phyloP scores from a whole-genome alignment of 192 early-diverging fungal genomes.

The Coemansia nantahalensis region DNA sequence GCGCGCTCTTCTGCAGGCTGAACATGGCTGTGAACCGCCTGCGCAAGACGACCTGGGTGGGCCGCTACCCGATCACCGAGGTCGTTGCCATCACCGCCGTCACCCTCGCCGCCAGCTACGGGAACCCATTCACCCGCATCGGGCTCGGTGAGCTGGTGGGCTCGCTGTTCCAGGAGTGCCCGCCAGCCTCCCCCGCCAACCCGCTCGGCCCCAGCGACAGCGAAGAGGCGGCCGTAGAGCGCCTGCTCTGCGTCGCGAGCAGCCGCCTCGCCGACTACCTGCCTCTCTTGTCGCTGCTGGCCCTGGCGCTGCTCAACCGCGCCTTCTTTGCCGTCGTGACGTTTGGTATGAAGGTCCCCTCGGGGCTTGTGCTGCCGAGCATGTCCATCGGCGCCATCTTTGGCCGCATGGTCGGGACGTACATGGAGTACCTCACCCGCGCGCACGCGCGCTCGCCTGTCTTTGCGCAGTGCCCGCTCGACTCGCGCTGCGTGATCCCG shows the following conservation, averaged over 20 bases:
- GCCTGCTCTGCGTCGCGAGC: conserved; percentile 61
- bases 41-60: conserved; percentile 71
- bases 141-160: conserved; percentile 82
- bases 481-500: conserved; percentile 61
- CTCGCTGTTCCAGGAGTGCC: conserved; percentile 88
- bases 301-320: conserved; percentile 46
- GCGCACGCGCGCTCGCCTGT: conserved; percentile 25
- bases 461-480: conserved; percentile 51
- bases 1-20: conserved; percentile 74
- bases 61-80: conserved; percentile 70
- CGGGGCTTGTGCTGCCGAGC: conserved; percentile 55
- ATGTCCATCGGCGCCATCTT: conserved; percentile 58
- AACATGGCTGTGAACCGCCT: conserved; percentile 67
- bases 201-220: conserved; percentile 38
- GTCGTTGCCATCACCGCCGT: conserved; percentile 64
- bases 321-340: conserved; percentile 54
- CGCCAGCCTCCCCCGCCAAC: conserved; percentile 13
- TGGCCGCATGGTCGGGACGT: conserved; percentile 43
- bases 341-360: conserved; percentile 56
- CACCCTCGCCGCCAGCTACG: conserved; percentile 75
- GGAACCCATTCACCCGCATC: conserved; percentile 82
- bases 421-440: conserved; percentile 50
- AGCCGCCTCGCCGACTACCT: conserved; percentile 40
- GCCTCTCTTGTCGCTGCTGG: conserved; percentile 46
- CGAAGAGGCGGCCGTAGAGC: conserved; percentile 58